Evolutionary conservation across 1,284 basidiomycete genomes (phyloP).

Genomic region (Neonothopanus nambi): DNA sequence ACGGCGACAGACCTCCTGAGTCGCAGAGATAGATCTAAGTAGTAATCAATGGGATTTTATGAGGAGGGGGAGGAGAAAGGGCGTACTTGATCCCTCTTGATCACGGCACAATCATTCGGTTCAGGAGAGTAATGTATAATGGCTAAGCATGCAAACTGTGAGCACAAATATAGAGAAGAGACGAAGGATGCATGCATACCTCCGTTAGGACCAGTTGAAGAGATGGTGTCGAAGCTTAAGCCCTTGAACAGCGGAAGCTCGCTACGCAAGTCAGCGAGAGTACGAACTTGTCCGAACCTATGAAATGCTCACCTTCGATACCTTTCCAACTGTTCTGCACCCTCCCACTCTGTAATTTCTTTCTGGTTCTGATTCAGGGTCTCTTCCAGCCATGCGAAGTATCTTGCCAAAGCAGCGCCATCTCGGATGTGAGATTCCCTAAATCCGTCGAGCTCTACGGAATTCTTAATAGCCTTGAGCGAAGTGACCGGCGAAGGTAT

Average conservation of each 20-base stretch:
- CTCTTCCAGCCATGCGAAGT: conserved; percentile 96
- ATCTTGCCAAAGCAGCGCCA: conserved; percentile 83
- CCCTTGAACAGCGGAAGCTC: conserved; percentile 83
- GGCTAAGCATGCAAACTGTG: conserved; percentile 43
- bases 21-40: conserved; percentile 89
- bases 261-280: conserved; percentile 31
- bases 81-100: conserved; percentile 70
- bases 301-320: conserved; percentile 67
- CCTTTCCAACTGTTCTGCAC: conserved; percentile 75
- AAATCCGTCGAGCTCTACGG: conserved; percentile 87
- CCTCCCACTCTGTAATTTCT: conserved; percentile 81
- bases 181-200: conserved; percentile 45
- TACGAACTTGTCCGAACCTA: not conserved
- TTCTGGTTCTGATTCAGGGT: conserved; percentile 61
- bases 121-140: conserved; percentile 94
- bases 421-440: conserved; percentile 88
- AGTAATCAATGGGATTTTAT: conserved; percentile 10
- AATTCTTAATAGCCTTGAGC: conserved; percentile 90
- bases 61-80: not conserved
- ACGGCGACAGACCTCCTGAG: conserved; percentile 65
- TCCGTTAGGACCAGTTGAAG: conserved; percentile 85
- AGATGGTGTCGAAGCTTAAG: conserved; percentile 91
- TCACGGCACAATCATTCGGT: conserved; percentile 70
- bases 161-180: conserved; percentile 4
- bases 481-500: conserved; percentile 76